These are phyloP conservation scores for Ramaria sp. DNA, from an alignment of 768 basidiomycete species.

Conservation along the genomic window DNA sequence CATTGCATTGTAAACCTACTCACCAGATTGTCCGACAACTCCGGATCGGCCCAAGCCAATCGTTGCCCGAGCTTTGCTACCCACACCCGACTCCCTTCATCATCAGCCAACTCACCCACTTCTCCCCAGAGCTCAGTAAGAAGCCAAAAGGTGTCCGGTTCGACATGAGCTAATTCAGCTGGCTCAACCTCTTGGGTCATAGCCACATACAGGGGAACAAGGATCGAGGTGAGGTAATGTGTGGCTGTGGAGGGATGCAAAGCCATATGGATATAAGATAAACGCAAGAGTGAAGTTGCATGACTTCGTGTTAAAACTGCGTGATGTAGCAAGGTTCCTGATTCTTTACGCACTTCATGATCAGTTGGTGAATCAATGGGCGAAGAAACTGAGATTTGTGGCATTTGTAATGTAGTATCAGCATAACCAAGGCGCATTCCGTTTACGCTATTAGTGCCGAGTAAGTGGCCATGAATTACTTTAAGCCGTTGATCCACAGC, in stretches of 20 bases:
- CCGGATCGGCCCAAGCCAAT: conserved; percentile 50
- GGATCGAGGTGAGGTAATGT: conserved; percentile 54
- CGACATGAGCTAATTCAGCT: conserved; percentile 51
- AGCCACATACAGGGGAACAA: conserved; percentile 58
- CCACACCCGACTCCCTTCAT: conserved; percentile 51
- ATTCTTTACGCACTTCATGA: conserved; percentile 21
- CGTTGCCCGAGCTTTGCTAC: conserved; percentile 50
- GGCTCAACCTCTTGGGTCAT: conserved; percentile 50
- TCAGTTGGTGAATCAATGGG: conserved; percentile 2
- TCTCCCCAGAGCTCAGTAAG: conserved; percentile 67
- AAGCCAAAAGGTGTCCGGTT: conserved; percentile 78
- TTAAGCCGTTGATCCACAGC: conserved; percentile 45
- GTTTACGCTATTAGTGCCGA: conserved; percentile 15
- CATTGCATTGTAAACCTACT: conserved; percentile 12
- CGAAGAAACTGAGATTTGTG: conserved; percentile 1
- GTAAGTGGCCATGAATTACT: conserved; percentile 24
- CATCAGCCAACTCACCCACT: conserved; percentile 62
- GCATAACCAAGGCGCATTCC: conserved; percentile 26
- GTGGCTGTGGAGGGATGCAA: conserved; percentile 66
- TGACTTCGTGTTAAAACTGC: conserved; percentile 31
- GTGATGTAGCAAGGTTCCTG: conserved; percentile 25
- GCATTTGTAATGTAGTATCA: conserved; percentile 9
- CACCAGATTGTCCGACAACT: conserved; percentile 52
- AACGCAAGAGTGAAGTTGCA: conserved; percentile 50
- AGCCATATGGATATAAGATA: conserved; percentile 59